Evolutionary conservation across 495 filamentous ascomycete genomes (phyloP).

Genomic region (Pyronema omphalodes): DNA sequence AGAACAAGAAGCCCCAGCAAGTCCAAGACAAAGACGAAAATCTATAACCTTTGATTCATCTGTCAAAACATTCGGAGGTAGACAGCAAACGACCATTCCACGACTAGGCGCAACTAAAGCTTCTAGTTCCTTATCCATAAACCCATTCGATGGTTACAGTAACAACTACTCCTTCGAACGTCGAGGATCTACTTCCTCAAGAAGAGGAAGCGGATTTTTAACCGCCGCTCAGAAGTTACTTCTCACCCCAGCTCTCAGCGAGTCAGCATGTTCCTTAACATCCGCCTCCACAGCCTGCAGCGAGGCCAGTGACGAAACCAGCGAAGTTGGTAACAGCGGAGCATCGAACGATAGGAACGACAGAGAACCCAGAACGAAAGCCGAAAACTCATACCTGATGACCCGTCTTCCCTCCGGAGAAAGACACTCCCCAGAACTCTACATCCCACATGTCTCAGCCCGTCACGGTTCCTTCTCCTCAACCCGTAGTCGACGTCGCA

Average conservation of each 20-base stretch:
- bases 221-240: neutral
- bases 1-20: too few relatives aligned
- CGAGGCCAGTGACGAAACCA: too few relatives aligned
- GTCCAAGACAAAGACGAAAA: slow-evolving; percentile 8
- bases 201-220: too few relatives aligned
- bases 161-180: too few relatives aligned
- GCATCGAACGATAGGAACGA: too few relatives aligned
- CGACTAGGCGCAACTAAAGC: too few relatives aligned
- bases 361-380: too few relatives aligned
- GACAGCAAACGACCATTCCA: neutral
- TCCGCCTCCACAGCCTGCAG: slow-evolving; percentile 36
- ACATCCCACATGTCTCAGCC: slow-evolving; percentile 8
- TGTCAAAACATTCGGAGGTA: slow-evolving; percentile 28
- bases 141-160: too few relatives aligned
- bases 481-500: neutral
- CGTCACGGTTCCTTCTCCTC: slow-evolving; percentile 8
- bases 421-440: neutral
- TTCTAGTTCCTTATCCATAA: too few relatives aligned
- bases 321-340: too few relatives aligned
- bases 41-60: slow-evolving; percentile 29
- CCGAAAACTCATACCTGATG: neutral
- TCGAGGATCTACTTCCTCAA: too few relatives aligned
- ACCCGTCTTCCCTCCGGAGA: neutral
- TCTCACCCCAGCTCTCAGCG: neutral
- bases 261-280: slow-evolving; percentile 35